phyloP scores from a whole-genome alignment of 768 basidiomycete species.

The Phlebiopsis gigantea region DNA sequence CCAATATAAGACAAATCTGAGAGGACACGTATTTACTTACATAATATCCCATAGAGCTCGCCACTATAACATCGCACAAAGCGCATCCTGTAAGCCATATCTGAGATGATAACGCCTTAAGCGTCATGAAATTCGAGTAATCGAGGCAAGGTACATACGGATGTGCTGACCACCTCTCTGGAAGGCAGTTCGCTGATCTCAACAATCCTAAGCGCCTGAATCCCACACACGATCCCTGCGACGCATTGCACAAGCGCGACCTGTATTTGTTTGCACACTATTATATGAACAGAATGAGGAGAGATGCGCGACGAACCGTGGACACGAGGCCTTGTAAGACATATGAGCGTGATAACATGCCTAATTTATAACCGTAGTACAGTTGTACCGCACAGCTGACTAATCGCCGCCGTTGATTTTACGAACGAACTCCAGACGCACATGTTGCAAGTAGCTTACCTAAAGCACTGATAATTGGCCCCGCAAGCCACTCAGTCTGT shows the following conservation, averaged over 20 bases:
- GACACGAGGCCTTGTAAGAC: not conserved
- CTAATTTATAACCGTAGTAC: not conserved
- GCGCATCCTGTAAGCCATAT: not conserved
- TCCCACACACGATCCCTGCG: not conserved
- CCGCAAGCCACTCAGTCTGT: not conserved
- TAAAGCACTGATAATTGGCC: not conserved
- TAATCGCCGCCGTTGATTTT: not conserved
- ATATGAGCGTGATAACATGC: not conserved
- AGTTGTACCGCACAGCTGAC: not conserved
- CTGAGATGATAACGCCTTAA: not conserved
- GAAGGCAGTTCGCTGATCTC: not conserved
- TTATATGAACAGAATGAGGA: not conserved
- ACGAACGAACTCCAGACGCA: not conserved
- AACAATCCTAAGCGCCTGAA: not conserved
- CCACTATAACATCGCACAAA: not conserved
- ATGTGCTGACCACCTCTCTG: not conserved
- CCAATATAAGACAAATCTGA: too few species aligned
- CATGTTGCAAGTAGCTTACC: not conserved
- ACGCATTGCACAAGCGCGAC: not conserved
- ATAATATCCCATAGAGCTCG: not conserved
- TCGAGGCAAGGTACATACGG: not conserved
- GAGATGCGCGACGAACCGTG: not conserved
- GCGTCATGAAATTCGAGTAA: not conserved
- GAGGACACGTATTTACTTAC: not conserved
- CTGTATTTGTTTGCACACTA: not conserved